Evolutionary conservation across 2,329 filamentous ascomycete genomes (phyloP).

Genomic region (Fusarium poae): DNA sequence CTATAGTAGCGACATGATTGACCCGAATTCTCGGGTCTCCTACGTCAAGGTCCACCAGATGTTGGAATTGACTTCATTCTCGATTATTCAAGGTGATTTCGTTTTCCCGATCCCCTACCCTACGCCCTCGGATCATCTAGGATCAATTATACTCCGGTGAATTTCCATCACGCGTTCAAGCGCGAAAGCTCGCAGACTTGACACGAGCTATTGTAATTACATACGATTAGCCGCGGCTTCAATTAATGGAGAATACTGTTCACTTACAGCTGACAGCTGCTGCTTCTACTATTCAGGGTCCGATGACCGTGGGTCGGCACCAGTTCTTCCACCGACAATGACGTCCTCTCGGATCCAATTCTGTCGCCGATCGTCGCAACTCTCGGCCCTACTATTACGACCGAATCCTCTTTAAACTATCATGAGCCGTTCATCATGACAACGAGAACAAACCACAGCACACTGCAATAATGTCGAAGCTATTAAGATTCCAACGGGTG

Average conservation of each 20-base stretch:
- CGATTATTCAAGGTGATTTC: background rate
- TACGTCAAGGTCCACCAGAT: background rate
- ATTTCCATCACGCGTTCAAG: background rate
- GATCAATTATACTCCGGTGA: background rate
- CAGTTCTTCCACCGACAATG: conserved; percentile 41
- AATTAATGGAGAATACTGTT: background rate
- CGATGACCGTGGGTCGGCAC: conserved; percentile 23
- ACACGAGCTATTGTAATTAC: background rate
- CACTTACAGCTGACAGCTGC: background rate
- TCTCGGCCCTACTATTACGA: conserved; percentile 29
- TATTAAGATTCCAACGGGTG: conserved; percentile 24
- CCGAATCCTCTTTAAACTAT: conserved; percentile 43
- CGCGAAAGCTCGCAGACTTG: background rate
- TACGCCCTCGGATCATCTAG: background rate
- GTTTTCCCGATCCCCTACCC: background rate
- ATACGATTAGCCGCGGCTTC: background rate
- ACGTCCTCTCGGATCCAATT: conserved; percentile 36
- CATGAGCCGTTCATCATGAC: conserved; percentile 30
- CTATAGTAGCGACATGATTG: too few relatives aligned
- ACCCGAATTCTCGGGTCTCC: too few relatives aligned
- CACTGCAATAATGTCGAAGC: conserved; percentile 30
- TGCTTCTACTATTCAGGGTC: conserved; percentile 12
- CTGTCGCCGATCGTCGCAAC: conserved; percentile 6
- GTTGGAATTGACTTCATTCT: background rate
- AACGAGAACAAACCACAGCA: background rate